Percentiles rank a stretch among this genome's conserved stretches.
These are phyloP conservation scores for Didymella segeticola DNA, from an alignment of 2,329 filamentous ascomycete species.

Conservation along the genomic window DNA sequence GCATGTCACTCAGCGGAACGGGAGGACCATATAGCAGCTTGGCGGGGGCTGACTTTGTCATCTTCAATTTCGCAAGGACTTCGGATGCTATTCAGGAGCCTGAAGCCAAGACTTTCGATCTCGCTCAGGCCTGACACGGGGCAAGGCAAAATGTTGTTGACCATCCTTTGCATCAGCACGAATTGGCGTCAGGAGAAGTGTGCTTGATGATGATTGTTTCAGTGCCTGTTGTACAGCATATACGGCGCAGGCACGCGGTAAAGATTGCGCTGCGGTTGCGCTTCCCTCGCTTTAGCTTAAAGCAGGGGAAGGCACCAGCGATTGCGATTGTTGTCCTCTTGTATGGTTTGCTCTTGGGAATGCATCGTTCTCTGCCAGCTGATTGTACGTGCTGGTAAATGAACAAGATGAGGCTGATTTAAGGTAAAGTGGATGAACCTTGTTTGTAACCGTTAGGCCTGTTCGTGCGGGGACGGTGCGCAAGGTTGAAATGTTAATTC, in stretches of 20 bases:
- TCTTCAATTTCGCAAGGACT: slow-evolving; percentile 20
- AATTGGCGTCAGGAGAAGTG: background rate
- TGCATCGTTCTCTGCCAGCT: too few species aligned
- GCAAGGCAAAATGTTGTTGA: slow-evolving; percentile 8
- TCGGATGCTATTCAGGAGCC: slow-evolving; percentile 2
- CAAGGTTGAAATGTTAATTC: background rate
- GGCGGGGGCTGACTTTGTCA: slow-evolving; percentile 18
- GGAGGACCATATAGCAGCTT: slow-evolving; percentile 7
- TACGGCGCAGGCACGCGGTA: slow-evolving; percentile 2
- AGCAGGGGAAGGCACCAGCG: slow-evolving; percentile 7
- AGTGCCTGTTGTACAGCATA: slow-evolving; percentile 13
- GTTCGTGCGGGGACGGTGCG: slow-evolving; percentile 3
- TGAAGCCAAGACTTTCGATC: slow-evolving; percentile 22
- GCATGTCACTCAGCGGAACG: slow-evolving; percentile 12
- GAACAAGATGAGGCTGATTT: slow-evolving; percentile 18
- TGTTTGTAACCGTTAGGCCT: slow-evolving; percentile 4
- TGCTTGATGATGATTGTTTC: slow-evolving; percentile 7
- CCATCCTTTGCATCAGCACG: background rate
- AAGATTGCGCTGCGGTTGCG: slow-evolving; percentile 4
- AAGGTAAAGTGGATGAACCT: slow-evolving; percentile 15
- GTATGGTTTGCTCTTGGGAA: background rate
- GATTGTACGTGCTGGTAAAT: background rate
- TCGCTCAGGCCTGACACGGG: slow-evolving; percentile 17
- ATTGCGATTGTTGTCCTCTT: background rate
- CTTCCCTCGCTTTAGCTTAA: slow-evolving; percentile 16